phyloP scores from a whole-genome alignment of 192 early-diverging fungal genomes.

The Backusella westeae region DNA sequence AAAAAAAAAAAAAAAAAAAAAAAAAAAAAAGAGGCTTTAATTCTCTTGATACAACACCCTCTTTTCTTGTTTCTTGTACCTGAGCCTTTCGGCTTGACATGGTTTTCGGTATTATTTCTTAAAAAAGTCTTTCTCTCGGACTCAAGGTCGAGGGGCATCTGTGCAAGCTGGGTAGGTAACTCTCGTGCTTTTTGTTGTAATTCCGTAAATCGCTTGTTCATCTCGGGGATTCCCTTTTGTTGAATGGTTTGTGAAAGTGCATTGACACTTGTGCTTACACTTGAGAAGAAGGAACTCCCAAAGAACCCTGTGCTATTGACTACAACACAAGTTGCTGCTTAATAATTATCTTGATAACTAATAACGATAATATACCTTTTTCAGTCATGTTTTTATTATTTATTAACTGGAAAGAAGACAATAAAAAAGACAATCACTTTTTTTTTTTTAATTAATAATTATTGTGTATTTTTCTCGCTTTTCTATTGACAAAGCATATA shows the following conservation, averaged over 20 bases:
- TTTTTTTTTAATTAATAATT: not conserved
- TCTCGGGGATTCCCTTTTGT: slow-evolving; percentile 12
- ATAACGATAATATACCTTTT: not conserved
- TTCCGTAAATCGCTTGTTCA: slow-evolving; percentile 17
- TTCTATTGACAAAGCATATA: not conserved
- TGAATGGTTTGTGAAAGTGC: slow-evolving; percentile 16
- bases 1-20: not conserved
- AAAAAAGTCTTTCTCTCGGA: slow-evolving; percentile 48
- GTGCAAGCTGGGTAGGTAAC: slow-evolving; percentile 17
- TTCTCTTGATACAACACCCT: not conserved
- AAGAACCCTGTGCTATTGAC: slow-evolving; percentile 3
- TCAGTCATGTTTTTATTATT: not conserved
- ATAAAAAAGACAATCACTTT: not conserved
- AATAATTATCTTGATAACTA: not conserved
- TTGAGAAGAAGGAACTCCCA: slow-evolving; percentile 1
- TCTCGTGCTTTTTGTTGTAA: slow-evolving; percentile 30
- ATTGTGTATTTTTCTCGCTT: not conserved
- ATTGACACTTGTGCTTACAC: slow-evolving; percentile 9
- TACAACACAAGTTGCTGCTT: not conserved
- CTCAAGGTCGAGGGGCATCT: slow-evolving; percentile 40
- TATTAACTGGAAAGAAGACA: no score
- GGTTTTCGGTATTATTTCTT: slow-evolving; percentile 38
- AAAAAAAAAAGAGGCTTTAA: not conserved
- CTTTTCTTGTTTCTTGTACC: slow-evolving; percentile 15
- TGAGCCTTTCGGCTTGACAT: not conserved